phyloP scores from a whole-genome alignment of 371 early-diverging fungal genomes.

The Nematocida sp. region DNA sequence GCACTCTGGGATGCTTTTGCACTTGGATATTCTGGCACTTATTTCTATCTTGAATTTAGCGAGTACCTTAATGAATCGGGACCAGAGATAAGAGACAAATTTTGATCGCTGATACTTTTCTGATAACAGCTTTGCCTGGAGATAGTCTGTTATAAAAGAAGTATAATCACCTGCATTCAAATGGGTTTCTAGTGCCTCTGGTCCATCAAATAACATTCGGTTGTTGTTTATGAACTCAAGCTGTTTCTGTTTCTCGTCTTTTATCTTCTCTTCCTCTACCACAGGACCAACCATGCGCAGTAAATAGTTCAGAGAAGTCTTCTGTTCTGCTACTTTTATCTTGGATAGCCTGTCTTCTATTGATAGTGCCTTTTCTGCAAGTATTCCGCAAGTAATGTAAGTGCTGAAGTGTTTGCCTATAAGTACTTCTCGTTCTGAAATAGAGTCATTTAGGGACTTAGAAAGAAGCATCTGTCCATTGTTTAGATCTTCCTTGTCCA shows the following conservation, averaged over 20 bases:
- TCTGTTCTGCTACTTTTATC: not conserved
- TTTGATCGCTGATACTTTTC: conserved; percentile 23
- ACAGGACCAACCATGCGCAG: not conserved
- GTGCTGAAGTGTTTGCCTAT: conserved; percentile 24
- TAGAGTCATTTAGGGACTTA: conserved; percentile 21
- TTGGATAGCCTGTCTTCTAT: not conserved
- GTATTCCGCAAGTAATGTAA: conserved; percentile 33
- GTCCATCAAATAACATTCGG: conserved; percentile 36
- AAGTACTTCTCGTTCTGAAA: conserved; percentile 20
- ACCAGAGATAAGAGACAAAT: conserved; percentile 31
- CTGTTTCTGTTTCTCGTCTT: conserved; percentile 16
- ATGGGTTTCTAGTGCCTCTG: conserved; percentile 16
- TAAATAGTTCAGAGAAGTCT: not conserved
- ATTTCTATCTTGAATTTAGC: conserved; percentile 41
- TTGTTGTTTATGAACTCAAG: conserved; percentile 19
- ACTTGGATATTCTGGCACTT: conserved; percentile 1
- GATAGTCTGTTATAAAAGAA: conserved; percentile 35
- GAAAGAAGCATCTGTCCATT: conserved; percentile 6
- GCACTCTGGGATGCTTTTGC: conserved; percentile 33
- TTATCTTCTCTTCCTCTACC: conserved; percentile 12
- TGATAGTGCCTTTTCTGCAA: not conserved
- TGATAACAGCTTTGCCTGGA: not conserved
- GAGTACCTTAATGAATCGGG: not conserved
- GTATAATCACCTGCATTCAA: conserved; percentile 13
- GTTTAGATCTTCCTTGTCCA: conserved; percentile 19